These are phyloP conservation scores for Tephrocybe sp. DNA, from an alignment of 768 basidiomycete genomes.

Conservation along the genomic window DNA sequence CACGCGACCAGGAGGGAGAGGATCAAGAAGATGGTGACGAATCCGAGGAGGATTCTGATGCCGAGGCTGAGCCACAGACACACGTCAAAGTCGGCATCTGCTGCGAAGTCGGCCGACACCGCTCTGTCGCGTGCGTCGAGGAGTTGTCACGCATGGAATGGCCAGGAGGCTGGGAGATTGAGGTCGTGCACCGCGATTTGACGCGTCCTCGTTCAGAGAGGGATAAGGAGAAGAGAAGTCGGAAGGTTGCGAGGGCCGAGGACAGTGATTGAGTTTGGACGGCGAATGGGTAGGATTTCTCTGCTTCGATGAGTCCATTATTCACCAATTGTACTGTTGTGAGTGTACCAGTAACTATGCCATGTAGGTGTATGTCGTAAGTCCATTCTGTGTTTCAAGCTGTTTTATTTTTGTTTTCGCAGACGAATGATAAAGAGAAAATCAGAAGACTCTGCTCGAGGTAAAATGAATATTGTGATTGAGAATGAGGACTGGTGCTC, in stretches of 20 bases:
- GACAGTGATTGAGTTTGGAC: too few species aligned
- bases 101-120: constrained; percentile 12
- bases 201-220: constrained; percentile 2
- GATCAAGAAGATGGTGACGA: neutral
- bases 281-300: too few species aligned
- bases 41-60: neutral
- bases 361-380: too few species aligned
- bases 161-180: constrained; percentile 7
- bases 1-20: neutral
- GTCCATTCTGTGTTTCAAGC: too few species aligned
- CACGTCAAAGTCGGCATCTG: constrained; percentile 4
- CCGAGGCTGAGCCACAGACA: neutral
- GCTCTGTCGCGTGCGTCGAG: constrained; percentile 15
- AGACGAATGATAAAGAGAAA: too few species aligned
- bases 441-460: too few species aligned
- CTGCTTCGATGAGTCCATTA: too few species aligned
- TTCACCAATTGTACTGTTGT: too few species aligned
- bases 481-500: too few species aligned
- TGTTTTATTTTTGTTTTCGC: too few species aligned
- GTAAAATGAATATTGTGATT: too few species aligned
- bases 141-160: constrained; percentile 8
- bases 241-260: neutral
- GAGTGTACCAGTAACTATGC: too few species aligned
- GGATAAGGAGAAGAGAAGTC: constrained; percentile 10
- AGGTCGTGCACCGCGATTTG: constrained; percentile 10